Percentiles rank a stretch among this genome's conserved stretches.
Conservation (phyloP, 2,329 filamentous ascomycete genomes). For the Aspergillus ibericus region DNA sequence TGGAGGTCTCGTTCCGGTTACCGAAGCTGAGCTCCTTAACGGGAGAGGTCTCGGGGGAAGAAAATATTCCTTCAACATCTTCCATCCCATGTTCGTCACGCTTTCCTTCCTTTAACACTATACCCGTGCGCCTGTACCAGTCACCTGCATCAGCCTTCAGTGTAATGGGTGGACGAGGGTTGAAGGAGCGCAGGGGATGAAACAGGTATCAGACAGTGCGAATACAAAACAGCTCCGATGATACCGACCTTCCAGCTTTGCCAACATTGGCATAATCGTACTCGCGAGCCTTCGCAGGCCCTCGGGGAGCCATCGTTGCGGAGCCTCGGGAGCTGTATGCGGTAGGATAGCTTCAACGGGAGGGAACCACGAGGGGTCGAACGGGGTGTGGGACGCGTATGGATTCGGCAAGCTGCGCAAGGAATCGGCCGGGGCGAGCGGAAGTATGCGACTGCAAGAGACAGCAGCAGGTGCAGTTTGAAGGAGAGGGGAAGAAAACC, state of each 20-base stretch:
- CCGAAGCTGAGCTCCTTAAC: conserved; percentile 32
- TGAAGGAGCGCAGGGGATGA: background rate
- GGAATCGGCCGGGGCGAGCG: background rate
- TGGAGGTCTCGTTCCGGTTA: conserved; percentile 46
- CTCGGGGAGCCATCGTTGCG: conserved; percentile 40
- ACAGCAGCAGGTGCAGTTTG: background rate
- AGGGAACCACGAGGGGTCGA: background rate
- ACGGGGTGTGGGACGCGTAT: background rate
- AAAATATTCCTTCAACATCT: conserved; percentile 82
- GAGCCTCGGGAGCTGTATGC: conserved; percentile 16
- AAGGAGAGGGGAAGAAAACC: background rate
- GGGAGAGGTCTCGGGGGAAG: conserved; percentile 72
- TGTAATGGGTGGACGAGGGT: background rate
- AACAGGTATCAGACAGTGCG: conserved; percentile 3
- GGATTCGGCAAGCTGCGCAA: background rate
- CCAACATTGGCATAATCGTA: conserved; percentile 52
- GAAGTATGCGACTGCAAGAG: background rate
- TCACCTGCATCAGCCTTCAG: conserved; percentile 17
- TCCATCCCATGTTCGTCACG: conserved; percentile 93
- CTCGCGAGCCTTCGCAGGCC: conserved; percentile 44
- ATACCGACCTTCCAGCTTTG: conserved; percentile 46
- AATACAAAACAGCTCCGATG: background rate
- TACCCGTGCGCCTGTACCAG: conserved; percentile 75
- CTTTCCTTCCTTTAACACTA: conserved; percentile 74
- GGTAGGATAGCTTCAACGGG: background rate